Conservation (phyloP, 2,329 filamentous ascomycete genomes). For the Sporothrix phasma region DNA sequence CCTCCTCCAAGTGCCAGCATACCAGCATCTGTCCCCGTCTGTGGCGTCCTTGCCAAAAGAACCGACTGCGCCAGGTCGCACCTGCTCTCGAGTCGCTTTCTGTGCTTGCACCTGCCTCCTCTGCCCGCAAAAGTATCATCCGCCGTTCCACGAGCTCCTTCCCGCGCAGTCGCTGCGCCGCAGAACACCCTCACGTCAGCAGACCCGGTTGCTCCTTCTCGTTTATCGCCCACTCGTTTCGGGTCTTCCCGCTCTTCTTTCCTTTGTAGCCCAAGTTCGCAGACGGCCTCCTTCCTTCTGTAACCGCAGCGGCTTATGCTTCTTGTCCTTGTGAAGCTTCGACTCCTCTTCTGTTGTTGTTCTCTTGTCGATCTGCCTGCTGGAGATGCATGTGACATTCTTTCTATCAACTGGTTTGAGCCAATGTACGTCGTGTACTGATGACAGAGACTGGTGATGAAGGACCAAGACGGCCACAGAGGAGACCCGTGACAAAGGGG, state of each 20-base stretch:
- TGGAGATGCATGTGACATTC: too few relatives aligned
- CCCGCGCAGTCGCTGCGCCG: background rate
- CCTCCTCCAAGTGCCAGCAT: too few relatives aligned
- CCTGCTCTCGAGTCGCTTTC: background rate
- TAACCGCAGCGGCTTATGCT: background rate
- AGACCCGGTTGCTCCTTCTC: background rate
- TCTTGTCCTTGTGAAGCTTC: background rate
- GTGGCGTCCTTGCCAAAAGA: background rate
- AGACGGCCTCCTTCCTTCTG: background rate
- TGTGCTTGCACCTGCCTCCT: slow-evolving; percentile 7
- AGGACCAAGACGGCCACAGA: too few relatives aligned
- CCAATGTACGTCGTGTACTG: too few relatives aligned
- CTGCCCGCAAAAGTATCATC: slow-evolving; percentile 3
- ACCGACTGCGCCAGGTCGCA: background rate
- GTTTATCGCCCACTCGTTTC: background rate
- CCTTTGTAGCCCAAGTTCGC: background rate
- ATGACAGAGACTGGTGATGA: too few relatives aligned
- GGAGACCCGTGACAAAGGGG: too few relatives aligned
- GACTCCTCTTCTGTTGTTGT: background rate
- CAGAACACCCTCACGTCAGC: background rate
- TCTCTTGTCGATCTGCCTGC: too few relatives aligned
- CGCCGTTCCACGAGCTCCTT: slow-evolving; percentile 1
- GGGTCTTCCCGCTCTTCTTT: background rate
- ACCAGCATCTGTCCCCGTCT: too few relatives aligned
- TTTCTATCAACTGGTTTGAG: too few relatives aligned